Evolutionary conservation across 805 yeast genomes (phyloP).

Genomic region (Pichia phayaonensis): DNA sequence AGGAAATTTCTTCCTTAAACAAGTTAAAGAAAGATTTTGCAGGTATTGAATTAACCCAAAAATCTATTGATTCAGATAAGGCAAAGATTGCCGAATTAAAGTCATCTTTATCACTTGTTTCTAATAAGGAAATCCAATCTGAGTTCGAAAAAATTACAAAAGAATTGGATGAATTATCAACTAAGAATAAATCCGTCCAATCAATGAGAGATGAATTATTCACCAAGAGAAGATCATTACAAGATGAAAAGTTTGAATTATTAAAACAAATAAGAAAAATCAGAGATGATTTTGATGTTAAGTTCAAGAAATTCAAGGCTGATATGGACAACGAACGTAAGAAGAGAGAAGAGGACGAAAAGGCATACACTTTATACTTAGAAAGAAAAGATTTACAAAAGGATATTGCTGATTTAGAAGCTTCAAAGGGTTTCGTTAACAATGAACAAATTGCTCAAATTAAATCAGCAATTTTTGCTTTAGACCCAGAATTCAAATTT

Average conservation of each 20-base stretch:
- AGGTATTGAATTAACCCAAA: constrained; percentile 65
- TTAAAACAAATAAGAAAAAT: constrained; percentile 60
- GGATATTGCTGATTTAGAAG: constrained; percentile 64
- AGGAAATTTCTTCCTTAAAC: constrained; percentile 78
- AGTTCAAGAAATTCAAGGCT: constrained; percentile 61
- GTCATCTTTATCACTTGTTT: constrained; percentile 49
- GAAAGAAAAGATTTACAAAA: constrained; percentile 41
- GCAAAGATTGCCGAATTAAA: constrained; percentile 69
- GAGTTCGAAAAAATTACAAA: constrained; percentile 63
- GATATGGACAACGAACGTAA: constrained; percentile 62
- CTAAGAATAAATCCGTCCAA: constrained; percentile 50
- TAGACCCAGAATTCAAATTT: constrained; percentile 72
- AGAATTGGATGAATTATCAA: constrained; percentile 59
- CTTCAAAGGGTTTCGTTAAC: constrained; percentile 75
- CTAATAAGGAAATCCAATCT: constrained; percentile 55
- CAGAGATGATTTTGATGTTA: constrained; percentile 68
- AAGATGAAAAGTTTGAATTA: constrained; percentile 60
- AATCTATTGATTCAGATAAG: constrained; percentile 71
- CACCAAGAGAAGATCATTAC: constrained; percentile 58
- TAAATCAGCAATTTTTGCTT: constrained; percentile 60
- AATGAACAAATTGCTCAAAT: constrained; percentile 69
- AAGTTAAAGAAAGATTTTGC: constrained; percentile 75
- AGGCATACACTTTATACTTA: constrained; percentile 41
- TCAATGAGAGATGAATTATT: constrained; percentile 59
- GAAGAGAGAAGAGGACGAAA: constrained; percentile 63